phyloP scores from a whole-genome alignment of 495 filamentous ascomycete species.

The Oleoguttula mirabilis region DNA sequence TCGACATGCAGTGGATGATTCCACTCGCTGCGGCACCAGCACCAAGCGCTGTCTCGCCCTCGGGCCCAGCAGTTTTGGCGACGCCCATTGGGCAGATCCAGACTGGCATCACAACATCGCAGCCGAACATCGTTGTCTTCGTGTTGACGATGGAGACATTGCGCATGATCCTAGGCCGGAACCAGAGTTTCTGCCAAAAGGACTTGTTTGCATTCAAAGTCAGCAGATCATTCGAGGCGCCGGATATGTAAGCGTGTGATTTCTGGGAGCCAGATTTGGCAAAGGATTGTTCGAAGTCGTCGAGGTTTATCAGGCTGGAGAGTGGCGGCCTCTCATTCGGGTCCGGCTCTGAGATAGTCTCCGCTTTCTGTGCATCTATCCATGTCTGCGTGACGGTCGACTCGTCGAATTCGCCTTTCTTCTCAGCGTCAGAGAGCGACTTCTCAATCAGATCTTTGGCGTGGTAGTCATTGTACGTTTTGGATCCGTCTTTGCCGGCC shows the following conservation, averaged over 20 bases:
- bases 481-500: slow-evolving; percentile 21
- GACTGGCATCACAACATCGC: slow-evolving; percentile 46
- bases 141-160: slow-evolving; percentile 51
- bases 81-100: slow-evolving; percentile 67
- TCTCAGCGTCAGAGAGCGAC: slow-evolving; percentile 9
- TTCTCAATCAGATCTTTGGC: slow-evolving; percentile 14
- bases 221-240: slow-evolving; percentile 64
- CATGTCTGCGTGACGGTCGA: slow-evolving; percentile 17
- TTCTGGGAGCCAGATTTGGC: slow-evolving; percentile 51
- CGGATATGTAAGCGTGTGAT: slow-evolving; percentile 74
- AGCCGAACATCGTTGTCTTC: slow-evolving; percentile 49
- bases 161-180: slow-evolving; percentile 60
- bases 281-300: slow-evolving; percentile 63
- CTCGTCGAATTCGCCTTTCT: slow-evolving; percentile 19
- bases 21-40: slow-evolving; percentile 21
- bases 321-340: slow-evolving; percentile 51
- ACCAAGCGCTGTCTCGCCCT: slow-evolving; percentile 62
- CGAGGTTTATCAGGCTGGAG: slow-evolving; percentile 44
- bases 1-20: slow-evolving; percentile 38
- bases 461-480: slow-evolving; percentile 22
- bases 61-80: slow-evolving; percentile 55
- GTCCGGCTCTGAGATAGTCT: slow-evolving; percentile 16
- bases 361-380: slow-evolving; percentile 16
- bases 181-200: slow-evolving; percentile 51
- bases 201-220: slow-evolving; percentile 48